phyloP scores from a whole-genome alignment of 352 stramenopile genomes.

The Phytophthora meadii region DNA sequence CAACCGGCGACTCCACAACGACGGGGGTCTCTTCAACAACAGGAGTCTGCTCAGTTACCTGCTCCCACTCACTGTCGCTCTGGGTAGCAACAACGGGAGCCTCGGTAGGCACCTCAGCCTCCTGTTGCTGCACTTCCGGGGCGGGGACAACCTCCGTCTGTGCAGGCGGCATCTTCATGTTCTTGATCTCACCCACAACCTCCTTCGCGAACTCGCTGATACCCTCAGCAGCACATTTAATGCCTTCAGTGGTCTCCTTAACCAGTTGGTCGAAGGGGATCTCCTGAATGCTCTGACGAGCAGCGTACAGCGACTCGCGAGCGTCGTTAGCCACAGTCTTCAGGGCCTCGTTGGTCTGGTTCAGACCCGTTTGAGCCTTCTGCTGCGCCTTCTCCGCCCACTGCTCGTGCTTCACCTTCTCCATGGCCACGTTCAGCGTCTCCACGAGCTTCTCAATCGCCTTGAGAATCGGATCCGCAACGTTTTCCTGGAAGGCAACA shows the following conservation, averaged over 20 bases:
- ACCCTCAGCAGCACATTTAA: conserved; percentile 80
- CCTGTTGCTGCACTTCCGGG: conserved; percentile 38
- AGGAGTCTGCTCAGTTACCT: conserved; percentile 47
- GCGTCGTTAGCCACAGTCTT: conserved; percentile 64
- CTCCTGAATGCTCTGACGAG: conserved; percentile 72
- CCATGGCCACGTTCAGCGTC: conserved; percentile 77
- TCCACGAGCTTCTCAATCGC: conserved; percentile 85
- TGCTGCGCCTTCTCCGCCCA: conserved; percentile 67
- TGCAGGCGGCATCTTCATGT: conserved; percentile 40
- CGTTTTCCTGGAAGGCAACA: conserved; percentile 80
- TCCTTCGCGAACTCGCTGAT: conserved; percentile 83
- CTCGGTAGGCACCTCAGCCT: conserved; percentile 27
- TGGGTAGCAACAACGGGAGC: conserved; percentile 13
- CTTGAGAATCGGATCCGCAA: conserved; percentile 81
- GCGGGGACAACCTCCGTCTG: conserved; percentile 42
- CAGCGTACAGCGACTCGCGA: conserved; percentile 57
- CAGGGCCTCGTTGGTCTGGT: conserved; percentile 70
- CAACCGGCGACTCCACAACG: conserved; percentile 46
- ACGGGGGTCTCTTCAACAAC: conserved; percentile 38
- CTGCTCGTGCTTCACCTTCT: conserved; percentile 86
- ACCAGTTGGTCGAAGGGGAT: conserved; percentile 87
- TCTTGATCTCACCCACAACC: conserved; percentile 76
- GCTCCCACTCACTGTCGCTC: conserved; percentile 79
- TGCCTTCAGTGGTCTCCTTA: conserved; percentile 77
- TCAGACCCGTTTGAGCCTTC: conserved; percentile 58